Percentiles rank a stretch among this genome's conserved stretches.
Evolutionary conservation across 176 grass and related monocot genomes (phyloP).

Genomic region (Oryza meridionalis): DNA sequence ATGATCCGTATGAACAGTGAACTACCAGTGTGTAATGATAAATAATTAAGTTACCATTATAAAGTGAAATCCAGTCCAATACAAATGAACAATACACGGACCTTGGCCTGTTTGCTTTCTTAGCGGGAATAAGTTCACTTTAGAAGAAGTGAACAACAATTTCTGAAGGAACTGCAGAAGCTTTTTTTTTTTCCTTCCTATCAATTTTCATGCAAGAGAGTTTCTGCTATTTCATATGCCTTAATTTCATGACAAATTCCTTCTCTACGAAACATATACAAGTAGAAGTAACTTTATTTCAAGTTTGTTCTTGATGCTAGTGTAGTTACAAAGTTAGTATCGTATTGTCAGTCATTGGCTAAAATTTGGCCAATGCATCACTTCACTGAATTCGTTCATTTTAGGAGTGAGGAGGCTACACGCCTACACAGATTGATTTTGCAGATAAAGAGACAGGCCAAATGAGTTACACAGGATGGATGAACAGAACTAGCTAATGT

Average conservation of each 20-base stretch:
- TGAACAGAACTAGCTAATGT: slow-evolving; percentile 31
- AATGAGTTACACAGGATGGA: background rate
- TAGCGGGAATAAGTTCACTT: too few species aligned
- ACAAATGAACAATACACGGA: background rate
- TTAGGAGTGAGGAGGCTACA: background rate
- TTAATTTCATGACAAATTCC: background rate
- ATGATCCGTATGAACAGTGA: background rate
- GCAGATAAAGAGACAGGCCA: background rate
- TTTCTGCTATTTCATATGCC: background rate
- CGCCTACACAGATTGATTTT: background rate
- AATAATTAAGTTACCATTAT: background rate
- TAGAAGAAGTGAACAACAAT: too few species aligned
- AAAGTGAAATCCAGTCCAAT: background rate
- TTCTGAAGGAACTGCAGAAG: too few species aligned
- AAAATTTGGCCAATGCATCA: background rate
- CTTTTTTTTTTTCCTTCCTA: too few species aligned
- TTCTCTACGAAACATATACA: too few species aligned
- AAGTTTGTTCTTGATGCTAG: too few species aligned
- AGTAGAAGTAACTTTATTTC: too few species aligned
- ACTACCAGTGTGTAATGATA: slow-evolving; percentile 8
- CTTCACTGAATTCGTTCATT: background rate
- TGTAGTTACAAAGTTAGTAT: too few species aligned
- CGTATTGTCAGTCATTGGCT: background rate
- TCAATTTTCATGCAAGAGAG: background rate
- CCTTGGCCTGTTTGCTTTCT: too few species aligned